Evolutionary conservation across 768 basidiomycete species (phyloP).

Genomic region (Rhodosporidiobolus odoratus): DNA sequence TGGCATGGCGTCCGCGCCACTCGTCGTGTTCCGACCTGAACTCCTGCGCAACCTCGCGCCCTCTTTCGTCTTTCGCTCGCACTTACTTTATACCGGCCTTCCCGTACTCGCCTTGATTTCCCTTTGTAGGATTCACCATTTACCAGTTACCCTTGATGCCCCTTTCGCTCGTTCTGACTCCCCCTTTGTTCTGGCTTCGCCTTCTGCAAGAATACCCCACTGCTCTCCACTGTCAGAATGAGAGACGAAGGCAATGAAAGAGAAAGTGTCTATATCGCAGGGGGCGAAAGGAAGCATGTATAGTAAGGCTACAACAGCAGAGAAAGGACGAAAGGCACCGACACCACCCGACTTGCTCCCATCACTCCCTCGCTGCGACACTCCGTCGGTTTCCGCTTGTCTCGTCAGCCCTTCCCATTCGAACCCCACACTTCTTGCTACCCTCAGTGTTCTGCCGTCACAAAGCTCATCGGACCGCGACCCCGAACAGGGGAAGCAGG

Average conservation of each 20-base stretch:
- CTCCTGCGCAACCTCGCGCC: not conserved
- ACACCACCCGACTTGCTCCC: not conserved
- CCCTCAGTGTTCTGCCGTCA: not conserved
- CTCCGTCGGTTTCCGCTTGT: too few relatives aligned
- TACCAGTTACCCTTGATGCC: too few relatives aligned
- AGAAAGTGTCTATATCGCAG: not conserved
- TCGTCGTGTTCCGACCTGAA: slow-evolving; percentile 19
- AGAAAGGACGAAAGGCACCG: not conserved
- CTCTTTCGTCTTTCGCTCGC: not conserved
- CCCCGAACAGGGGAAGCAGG: not conserved
- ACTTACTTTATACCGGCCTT: too few relatives aligned
- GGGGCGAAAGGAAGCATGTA: not conserved
- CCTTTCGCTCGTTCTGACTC: too few relatives aligned
- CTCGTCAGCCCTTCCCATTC: not conserved
- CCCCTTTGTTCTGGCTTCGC: too few relatives aligned
- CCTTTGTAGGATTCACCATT: not conserved
- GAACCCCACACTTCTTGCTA: not conserved
- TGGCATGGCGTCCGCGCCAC: slow-evolving; percentile 25
- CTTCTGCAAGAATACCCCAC: not conserved
- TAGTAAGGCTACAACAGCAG: not conserved
- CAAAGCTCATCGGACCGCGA: slow-evolving; percentile 14
- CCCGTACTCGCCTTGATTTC: not conserved
- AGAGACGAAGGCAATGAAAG: not conserved
- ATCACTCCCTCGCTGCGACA: not conserved
- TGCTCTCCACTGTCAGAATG: not conserved